Base-by-base conservation (phyloP, 768 basidiomycete species). In the Leccinum incarnatum region DNA sequence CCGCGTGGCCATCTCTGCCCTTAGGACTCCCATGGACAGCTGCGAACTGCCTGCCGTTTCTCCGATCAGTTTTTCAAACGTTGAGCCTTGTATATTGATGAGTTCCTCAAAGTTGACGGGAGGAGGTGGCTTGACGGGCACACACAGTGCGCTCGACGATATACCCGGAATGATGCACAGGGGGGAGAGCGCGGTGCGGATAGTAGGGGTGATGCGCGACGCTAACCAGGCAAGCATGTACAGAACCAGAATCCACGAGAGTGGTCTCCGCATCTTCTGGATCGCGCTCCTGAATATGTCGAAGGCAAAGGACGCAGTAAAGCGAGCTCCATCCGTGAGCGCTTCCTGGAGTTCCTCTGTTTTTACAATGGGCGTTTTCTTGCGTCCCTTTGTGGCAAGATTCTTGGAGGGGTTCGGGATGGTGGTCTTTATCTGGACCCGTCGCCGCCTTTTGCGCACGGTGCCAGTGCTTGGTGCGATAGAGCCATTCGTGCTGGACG, bases 1-100 rank as follows among this genome's bases (percentile, higher is more conserved):
- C 23, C 72, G 75, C 1, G 86, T 88, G 14, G 89, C 91, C 81
- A 91, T 85, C 64, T 91, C 86, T 14, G 88, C 85, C 69, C 85
- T 86, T 72, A 89, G 84, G 62, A 93, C 81, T 56, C 89, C 83
- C 47, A 89, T 67, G 5, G 87, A 83, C 37, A 93, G 68, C 5
- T 77, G 78, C 0, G 86, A 82, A 1, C 83, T 81, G 2, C 86
- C 84, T 0, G 80, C 77, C 0, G 85, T 77, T 49, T 84, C 82
- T 51, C 82, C 83, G 25, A 87, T 69, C 17, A 91, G 72, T 62
- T 88, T 77, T 54, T 84, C 86, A 56, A 91, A 84, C 2, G 81
- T 81, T 46, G 80, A 75, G 58, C 79, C 81, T 62, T 91, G 86
- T 4, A 84, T 76, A 14, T 85, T 77, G 34, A 85, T 74, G 15